Evolutionary conservation across 345 rosid species (phyloP).

Genomic region (Alliaria petiolata): DNA sequence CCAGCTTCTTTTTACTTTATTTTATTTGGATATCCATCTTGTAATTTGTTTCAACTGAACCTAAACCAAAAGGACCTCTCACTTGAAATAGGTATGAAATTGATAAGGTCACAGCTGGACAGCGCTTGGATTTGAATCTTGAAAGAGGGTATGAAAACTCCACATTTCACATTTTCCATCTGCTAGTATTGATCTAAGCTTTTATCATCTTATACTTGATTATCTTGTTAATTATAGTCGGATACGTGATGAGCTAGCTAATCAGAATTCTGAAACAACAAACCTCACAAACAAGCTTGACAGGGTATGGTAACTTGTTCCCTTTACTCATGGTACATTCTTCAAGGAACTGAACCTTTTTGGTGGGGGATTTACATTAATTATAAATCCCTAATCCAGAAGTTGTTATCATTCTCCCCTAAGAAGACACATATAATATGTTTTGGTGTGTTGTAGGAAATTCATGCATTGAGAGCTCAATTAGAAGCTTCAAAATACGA

Average conservation of each 20-base stretch:
- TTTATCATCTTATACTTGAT: background rate
- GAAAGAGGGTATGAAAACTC: conserved; percentile 78
- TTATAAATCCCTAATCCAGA: too few relatives aligned
- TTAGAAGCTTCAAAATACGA: conserved; percentile 88
- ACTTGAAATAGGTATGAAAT: conserved; percentile 72
- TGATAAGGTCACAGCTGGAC: conserved; percentile 89
- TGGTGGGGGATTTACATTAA: too few relatives aligned
- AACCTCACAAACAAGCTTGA: conserved; percentile 91
- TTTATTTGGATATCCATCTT: background rate
- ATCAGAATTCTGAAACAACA: conserved; percentile 88
- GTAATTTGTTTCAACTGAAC: background rate
- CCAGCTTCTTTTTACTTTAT: background rate
- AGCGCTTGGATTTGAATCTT: conserved; percentile 93
- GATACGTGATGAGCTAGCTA: conserved; percentile 83
- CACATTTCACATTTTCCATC: background rate
- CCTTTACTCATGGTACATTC: too few relatives aligned
- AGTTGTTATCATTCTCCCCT: too few relatives aligned
- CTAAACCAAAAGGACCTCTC: background rate
- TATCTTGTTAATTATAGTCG: conserved; percentile 45
- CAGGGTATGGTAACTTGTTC: conserved; percentile 37
- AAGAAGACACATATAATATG: background rate
- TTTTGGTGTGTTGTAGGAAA: conserved; percentile 50
- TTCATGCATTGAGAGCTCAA: conserved; percentile 80
- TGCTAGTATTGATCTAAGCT: background rate
- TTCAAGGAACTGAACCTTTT: too few relatives aligned